Conservation (phyloP, 805 yeast genomes). For the Wickerhamiella occidentalis region DNA sequence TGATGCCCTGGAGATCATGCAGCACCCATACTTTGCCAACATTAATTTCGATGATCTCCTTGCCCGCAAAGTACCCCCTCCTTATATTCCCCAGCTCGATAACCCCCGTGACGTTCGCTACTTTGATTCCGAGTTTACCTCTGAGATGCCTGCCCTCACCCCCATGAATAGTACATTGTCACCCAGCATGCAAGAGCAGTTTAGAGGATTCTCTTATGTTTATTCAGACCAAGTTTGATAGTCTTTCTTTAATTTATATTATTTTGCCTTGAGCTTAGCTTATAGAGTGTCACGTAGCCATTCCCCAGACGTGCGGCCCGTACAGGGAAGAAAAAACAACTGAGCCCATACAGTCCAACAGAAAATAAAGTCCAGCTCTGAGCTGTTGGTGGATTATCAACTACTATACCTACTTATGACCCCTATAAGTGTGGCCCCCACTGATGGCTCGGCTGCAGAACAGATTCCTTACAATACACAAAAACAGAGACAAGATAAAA, state of each 20-base stretch:
- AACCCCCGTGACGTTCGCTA: slow-evolving; percentile 85
- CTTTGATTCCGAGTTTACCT: slow-evolving; percentile 89
- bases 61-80: slow-evolving; percentile 63
- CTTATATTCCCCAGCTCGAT: slow-evolving; percentile 76
- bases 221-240: slow-evolving; percentile 23
- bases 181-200: slow-evolving; percentile 85
- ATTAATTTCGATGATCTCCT: slow-evolving; percentile 82
- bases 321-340: no score
- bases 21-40: slow-evolving; percentile 83
- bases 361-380: no score
- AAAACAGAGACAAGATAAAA: no score
- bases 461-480: no score
- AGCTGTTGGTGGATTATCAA: no score
- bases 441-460: no score
- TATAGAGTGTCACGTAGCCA: no score
- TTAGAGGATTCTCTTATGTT: slow-evolving; percentile 85
- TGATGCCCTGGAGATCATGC: slow-evolving; percentile 91
- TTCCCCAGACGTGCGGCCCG: no score
- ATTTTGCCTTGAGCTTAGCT: no score
- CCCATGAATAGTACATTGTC: slow-evolving; percentile 85
- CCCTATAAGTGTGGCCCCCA: no score
- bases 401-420: no score
- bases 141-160: slow-evolving; percentile 87
- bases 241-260: not conserved
- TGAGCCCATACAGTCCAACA: no score